Percentiles rank a stretch among this genome's conserved stretches.
phyloP scores from a whole-genome alignment of 129 eudicot species.

The Dittrichia graveolens region DNA sequence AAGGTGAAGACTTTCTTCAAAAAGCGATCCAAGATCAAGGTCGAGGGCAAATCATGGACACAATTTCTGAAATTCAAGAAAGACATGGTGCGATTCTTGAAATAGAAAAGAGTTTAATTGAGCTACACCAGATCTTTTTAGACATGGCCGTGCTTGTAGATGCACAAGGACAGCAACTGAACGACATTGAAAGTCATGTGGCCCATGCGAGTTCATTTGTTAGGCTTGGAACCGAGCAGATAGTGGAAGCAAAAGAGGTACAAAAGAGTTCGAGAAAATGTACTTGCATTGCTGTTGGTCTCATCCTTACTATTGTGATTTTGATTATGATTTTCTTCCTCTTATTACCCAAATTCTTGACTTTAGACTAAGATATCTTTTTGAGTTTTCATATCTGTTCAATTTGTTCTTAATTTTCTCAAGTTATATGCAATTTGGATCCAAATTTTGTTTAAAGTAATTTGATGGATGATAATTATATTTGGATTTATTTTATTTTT shows the following conservation, averaged over 20 bases:
- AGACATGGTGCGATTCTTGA: conserved; percentile 78
- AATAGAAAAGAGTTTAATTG: conserved; percentile 64
- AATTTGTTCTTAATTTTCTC: neutral
- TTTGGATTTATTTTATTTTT: too few relatives aligned
- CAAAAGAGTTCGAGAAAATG: conserved; percentile 78
- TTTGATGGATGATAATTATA: too few relatives aligned
- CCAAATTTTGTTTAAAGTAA: too few relatives aligned
- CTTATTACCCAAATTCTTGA: conserved; percentile 26
- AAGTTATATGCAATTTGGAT: neutral
- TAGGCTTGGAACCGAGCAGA: conserved; percentile 61
- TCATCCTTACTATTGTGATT: conserved; percentile 29
- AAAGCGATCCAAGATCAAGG: conserved; percentile 89
- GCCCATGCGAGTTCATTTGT: conserved; percentile 81
- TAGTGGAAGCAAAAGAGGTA: conserved; percentile 55
- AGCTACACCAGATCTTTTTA: conserved; percentile 69
- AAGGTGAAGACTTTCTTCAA: conserved; percentile 70
- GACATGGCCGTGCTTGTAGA: conserved; percentile 88
- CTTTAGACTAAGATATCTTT: neutral
- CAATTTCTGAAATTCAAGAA: conserved; percentile 86
- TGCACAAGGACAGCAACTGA: conserved; percentile 79
- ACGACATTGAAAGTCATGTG: conserved; percentile 71
- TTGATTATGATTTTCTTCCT: conserved; percentile 39
- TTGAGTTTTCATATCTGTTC: neutral
- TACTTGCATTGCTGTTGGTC: conserved; percentile 51
- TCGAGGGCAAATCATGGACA: conserved; percentile 73